Evolutionary conservation across 768 basidiomycete genomes (phyloP).

Genomic region (Tephrocybe sp.): DNA sequence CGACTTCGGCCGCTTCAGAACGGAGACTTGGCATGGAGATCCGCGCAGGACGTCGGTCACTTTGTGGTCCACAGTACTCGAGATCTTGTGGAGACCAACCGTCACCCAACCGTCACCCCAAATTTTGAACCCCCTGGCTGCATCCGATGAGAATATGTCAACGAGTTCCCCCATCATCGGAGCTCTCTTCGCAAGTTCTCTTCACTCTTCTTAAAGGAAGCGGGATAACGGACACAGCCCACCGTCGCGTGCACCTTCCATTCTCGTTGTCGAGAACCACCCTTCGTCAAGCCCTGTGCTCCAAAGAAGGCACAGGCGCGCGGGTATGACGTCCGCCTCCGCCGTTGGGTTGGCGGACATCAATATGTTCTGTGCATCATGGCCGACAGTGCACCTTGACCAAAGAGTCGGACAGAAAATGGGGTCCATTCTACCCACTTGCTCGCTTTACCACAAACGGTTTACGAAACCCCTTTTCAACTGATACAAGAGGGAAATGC

Average conservation of each 20-base stretch:
- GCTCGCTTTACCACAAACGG: too few relatives aligned
- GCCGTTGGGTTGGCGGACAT: not conserved
- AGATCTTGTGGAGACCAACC: not conserved
- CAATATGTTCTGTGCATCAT: not conserved
- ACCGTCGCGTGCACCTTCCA: not conserved
- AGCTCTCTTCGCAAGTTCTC: not conserved
- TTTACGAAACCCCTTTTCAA: too few relatives aligned
- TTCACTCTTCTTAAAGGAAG: not conserved
- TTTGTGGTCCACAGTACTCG: too few relatives aligned
- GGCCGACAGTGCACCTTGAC: slow-evolving; percentile 3
- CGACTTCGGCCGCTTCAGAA: not conserved
- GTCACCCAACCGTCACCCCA: not conserved
- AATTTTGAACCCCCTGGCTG: not conserved
- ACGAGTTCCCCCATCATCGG: slow-evolving; percentile 9
- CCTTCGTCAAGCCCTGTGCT: not conserved
- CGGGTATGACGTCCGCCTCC: not conserved
- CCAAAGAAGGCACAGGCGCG: not conserved
- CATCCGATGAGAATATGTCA: not conserved
- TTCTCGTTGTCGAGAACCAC: not conserved
- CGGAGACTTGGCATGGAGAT: slow-evolving; percentile 4
- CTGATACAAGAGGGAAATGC: too few relatives aligned
- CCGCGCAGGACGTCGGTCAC: not conserved
- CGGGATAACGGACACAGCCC: not conserved
- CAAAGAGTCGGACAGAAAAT: too few relatives aligned
- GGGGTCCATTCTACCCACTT: too few relatives aligned